Percentiles rank a stretch among this genome's conserved stretches.
phyloP scores from a whole-genome alignment of 1,284 basidiomycete species.

The Mycosarcoma mackinlayi region DNA sequence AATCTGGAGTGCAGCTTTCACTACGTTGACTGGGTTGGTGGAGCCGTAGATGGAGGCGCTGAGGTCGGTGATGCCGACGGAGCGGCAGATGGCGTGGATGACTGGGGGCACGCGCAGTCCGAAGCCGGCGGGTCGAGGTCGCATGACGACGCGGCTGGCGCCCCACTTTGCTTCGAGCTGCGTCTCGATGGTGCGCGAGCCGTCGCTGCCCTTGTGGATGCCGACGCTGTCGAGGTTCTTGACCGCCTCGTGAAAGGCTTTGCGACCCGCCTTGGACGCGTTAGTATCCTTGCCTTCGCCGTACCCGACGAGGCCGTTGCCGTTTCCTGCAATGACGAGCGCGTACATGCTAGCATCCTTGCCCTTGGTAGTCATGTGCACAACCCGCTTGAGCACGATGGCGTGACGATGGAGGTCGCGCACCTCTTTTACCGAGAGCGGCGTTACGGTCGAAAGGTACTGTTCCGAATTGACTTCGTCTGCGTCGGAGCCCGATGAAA shows the following conservation, averaged over 20 bases:
- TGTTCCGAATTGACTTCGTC: constrained; percentile 59
- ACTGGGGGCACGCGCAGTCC: constrained; percentile 89
- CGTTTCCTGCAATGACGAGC: constrained; percentile 83
- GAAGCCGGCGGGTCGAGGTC: constrained; percentile 88
- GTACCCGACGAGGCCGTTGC: constrained; percentile 86
- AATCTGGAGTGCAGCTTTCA: constrained; percentile 70
- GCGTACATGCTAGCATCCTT: constrained; percentile 78
- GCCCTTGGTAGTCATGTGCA: constrained; percentile 86
- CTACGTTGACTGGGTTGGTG: constrained; percentile 78
- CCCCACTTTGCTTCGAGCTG: constrained; percentile 86
- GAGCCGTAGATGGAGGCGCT: constrained; percentile 94
- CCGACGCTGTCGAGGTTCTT: constrained; percentile 87
- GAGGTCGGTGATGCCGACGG: constrained; percentile 92
- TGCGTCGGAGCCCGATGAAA: constrained; percentile 49
- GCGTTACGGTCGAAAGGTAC: constrained; percentile 62
- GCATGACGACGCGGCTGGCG: constrained; percentile 82
- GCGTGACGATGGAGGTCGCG: constrained; percentile 61
- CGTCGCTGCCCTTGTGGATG: constrained; percentile 58
- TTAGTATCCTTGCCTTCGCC: constrained; percentile 86
- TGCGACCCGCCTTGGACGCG: constrained; percentile 73
- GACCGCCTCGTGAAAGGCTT: constrained; percentile 80
- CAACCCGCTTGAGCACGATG: constrained; percentile 72
- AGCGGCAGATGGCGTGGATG: constrained; percentile 85
- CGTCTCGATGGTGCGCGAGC: constrained; percentile 81
- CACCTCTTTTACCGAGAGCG: constrained; percentile 61